Base-by-base conservation (phyloP, 202 grass and related monocot species). In the Panicum hallii region DNA sequence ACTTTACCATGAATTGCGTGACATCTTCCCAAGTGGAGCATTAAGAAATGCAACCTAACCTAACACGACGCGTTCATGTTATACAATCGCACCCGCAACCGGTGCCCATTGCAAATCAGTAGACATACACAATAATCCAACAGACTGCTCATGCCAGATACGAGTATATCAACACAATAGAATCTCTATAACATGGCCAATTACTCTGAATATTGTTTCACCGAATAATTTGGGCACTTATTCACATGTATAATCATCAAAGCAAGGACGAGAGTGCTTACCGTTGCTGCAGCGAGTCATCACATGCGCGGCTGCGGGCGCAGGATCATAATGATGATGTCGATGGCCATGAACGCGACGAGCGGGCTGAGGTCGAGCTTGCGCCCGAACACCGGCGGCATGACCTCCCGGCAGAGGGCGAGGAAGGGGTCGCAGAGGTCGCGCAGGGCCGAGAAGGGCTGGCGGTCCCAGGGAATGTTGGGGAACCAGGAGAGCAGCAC, bases 401-500 rank as follows among this genome's bases (percentile, higher is more conserved):
- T 92, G 53, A 98, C 88, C 87, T 98, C 92, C 3, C 95, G 90
- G 73, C 94, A 98, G 77, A 98, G 91, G 7, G 92, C 92, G 66
- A 98, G 91, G 53, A 90, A 98, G 9, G 95, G 95, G 68, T 98
- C 95, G 79, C 92, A 93, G 23, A 98, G 89, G 74, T 95, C 93
- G 15, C 93, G 90, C 45, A 98, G 78, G 7, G 93, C 95, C 5
- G 95, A 98, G 79, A 98, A 94, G 20, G 93, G 93, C 70, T 98
- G 95, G 12, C 91, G 91, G 32, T 98, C 95, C 95, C 95, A 98
- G 19, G 93, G 89, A 52, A 98, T 85, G 90, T 98, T 98, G 78
- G 91, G 95, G 84, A 95, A 95, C 91, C 93, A 98, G 36, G 90
- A 95, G 73, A 95, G 74, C 16, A 98, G 83, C n/a, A 98, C 95